phyloP scores from a whole-genome alignment of 352 stramenopile genomes.

The Salisapilia sapeloensis region DNA sequence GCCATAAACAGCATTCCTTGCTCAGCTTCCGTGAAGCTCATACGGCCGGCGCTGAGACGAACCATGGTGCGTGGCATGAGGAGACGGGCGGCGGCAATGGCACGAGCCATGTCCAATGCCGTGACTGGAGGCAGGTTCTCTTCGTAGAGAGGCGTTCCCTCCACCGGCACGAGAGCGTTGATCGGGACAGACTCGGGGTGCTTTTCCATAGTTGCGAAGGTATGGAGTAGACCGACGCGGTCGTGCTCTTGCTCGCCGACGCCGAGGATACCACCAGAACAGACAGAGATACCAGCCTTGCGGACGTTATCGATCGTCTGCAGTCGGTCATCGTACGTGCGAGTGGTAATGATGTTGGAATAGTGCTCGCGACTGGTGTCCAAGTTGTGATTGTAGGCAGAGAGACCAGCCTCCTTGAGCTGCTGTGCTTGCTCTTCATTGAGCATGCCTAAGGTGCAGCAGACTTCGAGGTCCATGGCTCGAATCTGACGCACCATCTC shows the following conservation, averaged over 20 bases:
- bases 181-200: slow-evolving; percentile 95
- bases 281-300: slow-evolving; percentile 94
- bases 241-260: slow-evolving; percentile 91
- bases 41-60: slow-evolving; percentile 89
- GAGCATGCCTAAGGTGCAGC: slow-evolving; percentile 95
- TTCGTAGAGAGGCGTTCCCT: slow-evolving; percentile 90
- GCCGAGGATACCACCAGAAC: slow-evolving; percentile 94
- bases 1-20: slow-evolving; percentile 96
- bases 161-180: slow-evolving; percentile 91
- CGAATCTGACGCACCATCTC: slow-evolving; percentile 92
- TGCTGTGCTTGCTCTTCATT: slow-evolving; percentile 90
- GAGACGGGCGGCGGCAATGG: slow-evolving; percentile 94
- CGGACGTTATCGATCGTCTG: slow-evolving; percentile 93
- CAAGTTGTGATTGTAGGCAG: slow-evolving; percentile 98
- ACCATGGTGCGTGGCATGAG: slow-evolving; percentile 97
- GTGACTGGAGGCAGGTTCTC: slow-evolving; percentile 76
- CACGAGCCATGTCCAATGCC: slow-evolving; percentile 95
- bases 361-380: slow-evolving; percentile 97
- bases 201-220: slow-evolving; percentile 88
- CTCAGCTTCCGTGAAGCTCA: slow-evolving; percentile 93
- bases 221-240: slow-evolving; percentile 90
- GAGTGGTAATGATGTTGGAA: slow-evolving; percentile 92
- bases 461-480: slow-evolving; percentile 87
- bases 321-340: slow-evolving; percentile 94
- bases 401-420: slow-evolving; percentile 95